These are phyloP conservation scores for Chrysanthemum makinoi DNA, from an alignment of 129 eudicot genomes.

Conservation along the genomic window DNA sequence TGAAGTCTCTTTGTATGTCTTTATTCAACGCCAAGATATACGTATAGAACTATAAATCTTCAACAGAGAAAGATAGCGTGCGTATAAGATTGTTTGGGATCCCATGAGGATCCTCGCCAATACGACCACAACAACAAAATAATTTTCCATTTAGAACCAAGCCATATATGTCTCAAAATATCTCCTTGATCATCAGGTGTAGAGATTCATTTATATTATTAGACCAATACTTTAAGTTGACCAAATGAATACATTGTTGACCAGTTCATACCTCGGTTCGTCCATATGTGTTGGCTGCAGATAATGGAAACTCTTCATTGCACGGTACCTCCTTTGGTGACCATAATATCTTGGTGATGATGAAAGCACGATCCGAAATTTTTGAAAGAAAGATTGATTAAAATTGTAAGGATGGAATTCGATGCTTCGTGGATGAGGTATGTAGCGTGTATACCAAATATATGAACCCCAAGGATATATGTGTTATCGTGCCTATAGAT, in stretches of 20 bases:
- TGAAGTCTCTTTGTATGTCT: too few species aligned
- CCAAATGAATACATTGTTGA: not conserved
- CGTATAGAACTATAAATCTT: too few species aligned
- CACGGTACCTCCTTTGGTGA: conserved; percentile 82
- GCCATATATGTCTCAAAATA: conserved; percentile 70
- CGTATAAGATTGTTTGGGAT: too few species aligned
- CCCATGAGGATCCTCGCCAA: too few species aligned
- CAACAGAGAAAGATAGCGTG: too few species aligned
- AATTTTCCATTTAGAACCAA: conserved; percentile 8
- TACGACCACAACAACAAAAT: too few species aligned
- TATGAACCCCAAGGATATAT: conserved; percentile 97
- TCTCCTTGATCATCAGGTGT: conserved; percentile 95
- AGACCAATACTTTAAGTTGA: conserved; percentile 14
- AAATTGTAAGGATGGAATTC: conserved; percentile 48
- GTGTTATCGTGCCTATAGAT: conserved; percentile 96
- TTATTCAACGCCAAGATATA: too few species aligned
- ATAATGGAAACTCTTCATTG: conserved; percentile 68
- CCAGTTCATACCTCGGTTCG: conserved; percentile 67
- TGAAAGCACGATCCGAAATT: conserved; percentile 63
- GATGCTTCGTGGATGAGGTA: conserved; percentile 98
- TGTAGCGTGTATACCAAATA: conserved; percentile 95
- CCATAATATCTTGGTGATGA: conserved; percentile 85
- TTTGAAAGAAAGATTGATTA: not conserved
- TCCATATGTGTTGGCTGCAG: conserved; percentile 87
- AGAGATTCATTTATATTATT: conserved; percentile 1